phyloP scores from a whole-genome alignment of 2,329 filamentous ascomycete species.

The Aspergillus phoenicis region DNA sequence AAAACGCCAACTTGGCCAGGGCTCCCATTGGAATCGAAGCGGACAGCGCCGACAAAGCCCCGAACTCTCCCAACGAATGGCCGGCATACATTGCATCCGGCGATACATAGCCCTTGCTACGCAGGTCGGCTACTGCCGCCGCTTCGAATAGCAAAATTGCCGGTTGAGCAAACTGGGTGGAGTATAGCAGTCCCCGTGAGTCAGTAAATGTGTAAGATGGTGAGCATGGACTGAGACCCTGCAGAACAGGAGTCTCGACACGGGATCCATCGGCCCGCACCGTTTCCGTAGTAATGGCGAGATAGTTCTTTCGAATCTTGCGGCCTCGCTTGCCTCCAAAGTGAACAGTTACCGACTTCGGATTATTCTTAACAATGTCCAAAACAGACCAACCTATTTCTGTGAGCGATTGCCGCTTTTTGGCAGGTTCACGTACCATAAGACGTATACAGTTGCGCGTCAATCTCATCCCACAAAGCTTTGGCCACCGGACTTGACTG shows the following conservation, averaged over 20 bases:
- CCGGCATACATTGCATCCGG: conserved; percentile 93
- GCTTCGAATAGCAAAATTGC: conserved; percentile 97
- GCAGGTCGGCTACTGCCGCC: conserved; percentile 97
- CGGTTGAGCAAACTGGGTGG: conserved; percentile 96
- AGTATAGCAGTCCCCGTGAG: conserved; percentile 88
- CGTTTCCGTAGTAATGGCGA: conserved; percentile 67
- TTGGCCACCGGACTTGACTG: conserved; percentile 85
- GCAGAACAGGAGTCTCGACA: conserved; percentile 96
- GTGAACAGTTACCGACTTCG: conserved; percentile 93
- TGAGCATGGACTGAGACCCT: conserved; percentile 72
- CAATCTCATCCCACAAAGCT: conserved; percentile 92
- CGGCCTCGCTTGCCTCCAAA: conserved; percentile 94
- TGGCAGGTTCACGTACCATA: conserved; percentile 61
- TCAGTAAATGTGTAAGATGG: conserved; percentile 96
- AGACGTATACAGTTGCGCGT: conserved; percentile 93
- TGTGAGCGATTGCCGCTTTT: neutral
- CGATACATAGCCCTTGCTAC: conserved; percentile 87
- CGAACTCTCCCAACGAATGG: conserved; percentile 96
- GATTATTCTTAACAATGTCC: conserved; percentile 97
- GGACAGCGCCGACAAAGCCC: conserved; percentile 85
- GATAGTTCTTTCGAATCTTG: conserved; percentile 95
- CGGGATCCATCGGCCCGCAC: conserved; percentile 55
- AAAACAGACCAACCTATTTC: conserved; percentile 75
- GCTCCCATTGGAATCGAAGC: conserved; percentile 97
- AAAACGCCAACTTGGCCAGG: conserved; percentile 94